phyloP scores from a whole-genome alignment of 2,329 filamentous ascomycete genomes.

The Microcera coccophila region DNA sequence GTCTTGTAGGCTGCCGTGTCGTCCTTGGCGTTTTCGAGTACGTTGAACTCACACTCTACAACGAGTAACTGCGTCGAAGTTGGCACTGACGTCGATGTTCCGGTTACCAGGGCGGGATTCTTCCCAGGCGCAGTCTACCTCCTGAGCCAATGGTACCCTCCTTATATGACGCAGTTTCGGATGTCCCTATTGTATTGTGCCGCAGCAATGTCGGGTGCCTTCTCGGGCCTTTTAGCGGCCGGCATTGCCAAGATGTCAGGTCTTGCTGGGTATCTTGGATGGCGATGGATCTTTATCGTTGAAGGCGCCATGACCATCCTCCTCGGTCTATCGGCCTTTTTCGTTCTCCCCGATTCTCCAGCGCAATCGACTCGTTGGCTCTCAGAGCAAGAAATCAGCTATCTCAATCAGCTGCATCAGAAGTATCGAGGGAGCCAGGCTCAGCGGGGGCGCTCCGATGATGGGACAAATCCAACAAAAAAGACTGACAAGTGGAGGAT shows the following conservation, averaged over 20 bases:
- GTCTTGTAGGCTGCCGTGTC: slow-evolving; percentile 25
- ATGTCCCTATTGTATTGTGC: slow-evolving; percentile 28
- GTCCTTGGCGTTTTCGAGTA: slow-evolving; percentile 33
- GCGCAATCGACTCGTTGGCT: slow-evolving; percentile 35
- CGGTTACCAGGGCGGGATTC: slow-evolving; percentile 21
- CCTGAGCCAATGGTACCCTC: slow-evolving; percentile 30
- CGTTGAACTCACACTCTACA: too few relatives aligned
- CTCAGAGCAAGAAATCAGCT: slow-evolving; percentile 33
- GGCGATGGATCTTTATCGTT: slow-evolving; percentile 55
- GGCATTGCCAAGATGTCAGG: slow-evolving; percentile 21
- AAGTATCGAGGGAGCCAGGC: too few relatives aligned
- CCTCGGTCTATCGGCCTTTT: slow-evolving; percentile 36
- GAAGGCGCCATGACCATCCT: slow-evolving; percentile 53
- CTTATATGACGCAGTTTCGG: slow-evolving; percentile 22
- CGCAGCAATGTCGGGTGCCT: slow-evolving; percentile 44
- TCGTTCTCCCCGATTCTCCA: slow-evolving; percentile 43
- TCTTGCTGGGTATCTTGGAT: slow-evolving; percentile 50
- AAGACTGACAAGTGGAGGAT: too few relatives aligned
- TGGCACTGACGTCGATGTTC: too few relatives aligned
- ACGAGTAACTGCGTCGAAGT: too few relatives aligned
- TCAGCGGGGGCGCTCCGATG: too few relatives aligned
- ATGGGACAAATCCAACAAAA: too few relatives aligned
- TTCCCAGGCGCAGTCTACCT: slow-evolving; percentile 29
- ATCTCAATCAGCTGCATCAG: too few relatives aligned
- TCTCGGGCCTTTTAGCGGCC: slow-evolving; percentile 31